A percentile compares a stretch with the other conserved stretches of the same genome.
Evolutionary conservation across 148 eudicot genomes (phyloP).

Genomic region (Heliamphora exappendiculata): DNA sequence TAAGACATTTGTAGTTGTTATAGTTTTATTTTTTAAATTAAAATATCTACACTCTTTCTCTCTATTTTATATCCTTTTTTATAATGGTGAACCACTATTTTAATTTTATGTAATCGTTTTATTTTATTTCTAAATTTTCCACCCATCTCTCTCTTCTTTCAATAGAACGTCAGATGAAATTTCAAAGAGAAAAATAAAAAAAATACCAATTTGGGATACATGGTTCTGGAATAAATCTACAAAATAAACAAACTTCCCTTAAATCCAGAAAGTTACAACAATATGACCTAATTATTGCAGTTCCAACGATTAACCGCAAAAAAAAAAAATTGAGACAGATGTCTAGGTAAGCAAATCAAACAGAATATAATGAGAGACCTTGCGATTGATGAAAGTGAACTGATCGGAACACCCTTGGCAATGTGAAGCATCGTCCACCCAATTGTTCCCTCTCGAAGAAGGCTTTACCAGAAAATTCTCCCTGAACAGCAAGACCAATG

Average conservation of each 20-base stretch:
- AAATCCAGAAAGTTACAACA: not conserved
- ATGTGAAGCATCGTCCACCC: slow-evolving; percentile 82
- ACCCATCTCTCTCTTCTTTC: no score
- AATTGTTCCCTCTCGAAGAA: slow-evolving; percentile 62
- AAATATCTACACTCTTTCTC: no score
- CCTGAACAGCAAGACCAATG: not conserved
- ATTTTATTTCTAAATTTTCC: no score
- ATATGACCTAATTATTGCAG: not conserved
- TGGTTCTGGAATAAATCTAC: not conserved
- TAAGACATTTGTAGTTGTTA: no score
- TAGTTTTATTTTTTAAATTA: no score
- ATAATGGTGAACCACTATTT: no score
- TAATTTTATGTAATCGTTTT: no score
- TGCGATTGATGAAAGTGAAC: slow-evolving; percentile 90
- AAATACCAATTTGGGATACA: not conserved
- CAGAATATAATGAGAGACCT: slow-evolving; percentile 35
- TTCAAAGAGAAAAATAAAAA: not conserved
- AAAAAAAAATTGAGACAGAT: not conserved
- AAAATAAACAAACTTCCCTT: not conserved
- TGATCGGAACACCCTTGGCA: slow-evolving; percentile 78
- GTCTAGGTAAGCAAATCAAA: not conserved
- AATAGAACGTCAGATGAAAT: not conserved
- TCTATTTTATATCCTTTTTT: no score
- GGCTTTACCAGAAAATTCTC: slow-evolving; percentile 46
- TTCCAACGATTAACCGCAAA: not conserved